Base-by-base conservation (phyloP, 495 filamentous ascomycete genomes). In the Trypethelium eluteriae region DNA sequence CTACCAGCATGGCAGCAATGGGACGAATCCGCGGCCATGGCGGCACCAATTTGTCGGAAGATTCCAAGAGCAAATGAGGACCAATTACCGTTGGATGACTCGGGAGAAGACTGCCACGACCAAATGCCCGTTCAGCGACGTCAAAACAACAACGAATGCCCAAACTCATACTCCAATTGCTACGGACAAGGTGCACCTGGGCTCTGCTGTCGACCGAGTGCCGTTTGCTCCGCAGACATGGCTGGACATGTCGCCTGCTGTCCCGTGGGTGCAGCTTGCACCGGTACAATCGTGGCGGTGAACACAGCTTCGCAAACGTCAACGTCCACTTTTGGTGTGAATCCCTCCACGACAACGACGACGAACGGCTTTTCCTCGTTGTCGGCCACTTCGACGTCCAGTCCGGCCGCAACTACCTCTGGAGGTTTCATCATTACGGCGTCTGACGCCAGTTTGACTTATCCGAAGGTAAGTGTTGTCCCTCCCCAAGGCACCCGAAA, bases 241-340 rank as follows among this genome's bases (percentile, higher is more conserved):
- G 83, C 81, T 25, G 77, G 83, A 67, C 81, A 88, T 66, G 81
- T 88, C 65, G 87, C 86, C 39, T 90, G 87, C 75, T 90, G 87
- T 74, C 85, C 85, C 6, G 79, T 75, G 11, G 81, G 83, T 47
- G 82, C 83, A 44, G 82, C 75, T 41, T 90, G 87, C 71, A 89
- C 85, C 0, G 87, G 87, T 3, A 84, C 77, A 12, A 74, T 89
- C 14, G 77, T 74, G 0, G 70, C 68, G 18, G 68, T 70, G 3
- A 69, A 70, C 3, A 72, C 70, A 1, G 66, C 62, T 59, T 7
- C 53, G 25, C 32, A 35, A 4, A 59, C 53, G 5, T 14, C 49
- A 18, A 53, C 49, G 11, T 59, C 53, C 11, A 59, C 5, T 18
- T 34, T 35, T 14, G 53, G 53, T 18, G 49, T 5, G 25, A 10